Conservation (phyloP, 2,329 filamentous ascomycete genomes). For the Botrytis sinoallii region DNA sequence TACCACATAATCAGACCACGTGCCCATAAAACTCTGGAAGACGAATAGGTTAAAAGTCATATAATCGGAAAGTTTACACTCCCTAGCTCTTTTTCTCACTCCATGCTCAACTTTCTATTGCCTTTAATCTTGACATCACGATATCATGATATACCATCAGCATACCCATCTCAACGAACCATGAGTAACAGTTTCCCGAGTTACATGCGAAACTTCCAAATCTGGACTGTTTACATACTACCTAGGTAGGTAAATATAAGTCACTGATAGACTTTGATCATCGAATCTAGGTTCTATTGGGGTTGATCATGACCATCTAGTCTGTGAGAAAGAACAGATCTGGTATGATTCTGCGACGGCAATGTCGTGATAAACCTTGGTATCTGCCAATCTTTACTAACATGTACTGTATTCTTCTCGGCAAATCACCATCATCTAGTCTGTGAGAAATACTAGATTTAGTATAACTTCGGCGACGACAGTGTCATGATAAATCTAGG, state of each 20-base stretch:
- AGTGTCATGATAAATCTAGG: background rate
- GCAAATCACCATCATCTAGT: background rate
- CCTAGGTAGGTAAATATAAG: background rate
- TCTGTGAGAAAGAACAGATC: too few relatives aligned
- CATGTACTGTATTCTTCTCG: too few relatives aligned
- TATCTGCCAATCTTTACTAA: background rate
- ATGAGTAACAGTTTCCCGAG: background rate
- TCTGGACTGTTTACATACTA: background rate
- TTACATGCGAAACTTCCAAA: background rate
- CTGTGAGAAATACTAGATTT: accelerated
- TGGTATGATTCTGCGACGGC: background rate
- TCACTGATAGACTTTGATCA: too few relatives aligned
- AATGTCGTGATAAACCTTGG: background rate
- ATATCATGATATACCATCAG: background rate
- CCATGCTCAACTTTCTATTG: background rate
- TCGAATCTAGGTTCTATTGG: background rate
- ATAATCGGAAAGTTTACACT: background rate
- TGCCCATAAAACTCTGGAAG: background rate
- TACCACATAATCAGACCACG: background rate
- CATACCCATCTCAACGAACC: background rate
- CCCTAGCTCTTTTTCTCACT: background rate
- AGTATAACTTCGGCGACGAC: background rate
- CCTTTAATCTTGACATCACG: background rate
- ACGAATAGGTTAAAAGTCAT: background rate
- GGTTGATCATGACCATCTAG: background rate